Percentiles rank a stretch among this genome's conserved stretches.
phyloP scores from a whole-genome alignment of 1,284 basidiomycete genomes.

The Peniophora sp. region DNA sequence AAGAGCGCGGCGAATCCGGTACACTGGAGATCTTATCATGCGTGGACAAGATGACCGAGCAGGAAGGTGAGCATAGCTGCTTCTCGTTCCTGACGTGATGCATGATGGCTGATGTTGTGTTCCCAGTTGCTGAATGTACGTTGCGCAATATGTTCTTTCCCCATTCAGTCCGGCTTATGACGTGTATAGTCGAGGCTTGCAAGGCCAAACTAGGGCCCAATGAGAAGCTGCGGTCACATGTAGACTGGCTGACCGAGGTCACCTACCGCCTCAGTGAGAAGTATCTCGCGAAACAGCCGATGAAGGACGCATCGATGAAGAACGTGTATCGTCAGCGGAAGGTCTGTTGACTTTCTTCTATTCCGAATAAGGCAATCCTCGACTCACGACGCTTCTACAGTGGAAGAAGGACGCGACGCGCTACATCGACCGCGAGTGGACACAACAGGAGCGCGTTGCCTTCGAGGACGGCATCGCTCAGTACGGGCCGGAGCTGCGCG shows the following conservation, averaged over 20 bases:
- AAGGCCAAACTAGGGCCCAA: slow-evolving; percentile 45
- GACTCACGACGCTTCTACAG: slow-evolving; percentile 26
- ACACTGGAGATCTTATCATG: slow-evolving; percentile 67
- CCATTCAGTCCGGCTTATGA: neutral
- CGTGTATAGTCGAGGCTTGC: slow-evolving; percentile 49
- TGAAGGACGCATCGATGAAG: slow-evolving; percentile 57
- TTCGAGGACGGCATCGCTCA: slow-evolving; percentile 70
- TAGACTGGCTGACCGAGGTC: slow-evolving; percentile 76
- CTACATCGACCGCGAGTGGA: slow-evolving; percentile 69
- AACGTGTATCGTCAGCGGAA: slow-evolving; percentile 48
- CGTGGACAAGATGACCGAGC: slow-evolving; percentile 51
- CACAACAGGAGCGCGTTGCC: slow-evolving; percentile 56
- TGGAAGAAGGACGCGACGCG: slow-evolving; percentile 67
- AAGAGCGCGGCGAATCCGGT: slow-evolving; percentile 64
- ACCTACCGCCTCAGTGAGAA: slow-evolving; percentile 62
- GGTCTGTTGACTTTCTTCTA: slow-evolving; percentile 30
- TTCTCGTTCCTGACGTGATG: neutral
- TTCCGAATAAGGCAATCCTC: neutral
- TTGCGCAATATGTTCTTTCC: neutral
- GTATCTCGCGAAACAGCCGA: slow-evolving; percentile 41
- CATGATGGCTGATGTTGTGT: neutral
- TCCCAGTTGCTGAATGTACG: slow-evolving; percentile 43
- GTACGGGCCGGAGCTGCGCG: slow-evolving; percentile 72
- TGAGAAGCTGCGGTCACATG: slow-evolving; percentile 39
- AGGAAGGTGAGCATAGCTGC: slow-evolving; percentile 48